These are phyloP conservation scores for Typha latifolia DNA, from an alignment of 176 grass and related monocot species.

Conservation along the genomic window DNA sequence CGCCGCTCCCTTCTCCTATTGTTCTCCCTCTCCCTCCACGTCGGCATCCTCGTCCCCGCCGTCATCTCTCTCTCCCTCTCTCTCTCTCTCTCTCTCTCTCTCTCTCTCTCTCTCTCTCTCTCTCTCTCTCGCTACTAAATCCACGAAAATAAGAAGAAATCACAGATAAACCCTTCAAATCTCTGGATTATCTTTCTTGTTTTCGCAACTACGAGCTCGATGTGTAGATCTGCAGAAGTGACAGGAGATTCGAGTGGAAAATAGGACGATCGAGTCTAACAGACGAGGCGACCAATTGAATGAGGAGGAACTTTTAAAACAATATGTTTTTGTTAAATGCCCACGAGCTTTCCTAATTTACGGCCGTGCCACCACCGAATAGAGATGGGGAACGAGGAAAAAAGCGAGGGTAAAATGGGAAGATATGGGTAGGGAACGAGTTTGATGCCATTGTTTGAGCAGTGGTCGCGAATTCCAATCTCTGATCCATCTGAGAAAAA, in stretches of 20 bases:
- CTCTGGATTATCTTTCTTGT: too few species aligned
- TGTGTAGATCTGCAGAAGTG: too few species aligned
- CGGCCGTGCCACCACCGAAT: background rate
- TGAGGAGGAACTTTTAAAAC: too few species aligned
- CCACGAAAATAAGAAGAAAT: background rate
- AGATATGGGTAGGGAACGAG: background rate
- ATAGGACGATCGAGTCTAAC: too few species aligned
- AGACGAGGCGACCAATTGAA: too few species aligned
- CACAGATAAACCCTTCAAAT: too few species aligned
- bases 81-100: conserved; percentile 49
- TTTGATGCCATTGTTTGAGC: background rate
- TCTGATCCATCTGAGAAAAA: background rate
- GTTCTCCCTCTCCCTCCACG: conserved; percentile 81
- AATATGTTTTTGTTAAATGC: background rate
- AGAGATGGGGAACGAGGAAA: background rate
- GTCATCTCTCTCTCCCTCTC: conserved; percentile 17
- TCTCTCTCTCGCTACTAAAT: background rate
- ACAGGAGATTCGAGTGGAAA: too few species aligned
- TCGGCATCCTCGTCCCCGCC: conserved; percentile 51
- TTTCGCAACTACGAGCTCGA: too few species aligned
- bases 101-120: conserved; percentile 34
- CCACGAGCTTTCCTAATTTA: background rate
- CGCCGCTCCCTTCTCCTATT: conserved; percentile 72
- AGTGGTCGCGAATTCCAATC: background rate
- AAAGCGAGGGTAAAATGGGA: background rate